A percentile compares a stretch with the other conserved stretches of the same genome.
Conservation (phyloP, 2,329 filamentous ascomycete species). For the Monosporascus sp. region DNA sequence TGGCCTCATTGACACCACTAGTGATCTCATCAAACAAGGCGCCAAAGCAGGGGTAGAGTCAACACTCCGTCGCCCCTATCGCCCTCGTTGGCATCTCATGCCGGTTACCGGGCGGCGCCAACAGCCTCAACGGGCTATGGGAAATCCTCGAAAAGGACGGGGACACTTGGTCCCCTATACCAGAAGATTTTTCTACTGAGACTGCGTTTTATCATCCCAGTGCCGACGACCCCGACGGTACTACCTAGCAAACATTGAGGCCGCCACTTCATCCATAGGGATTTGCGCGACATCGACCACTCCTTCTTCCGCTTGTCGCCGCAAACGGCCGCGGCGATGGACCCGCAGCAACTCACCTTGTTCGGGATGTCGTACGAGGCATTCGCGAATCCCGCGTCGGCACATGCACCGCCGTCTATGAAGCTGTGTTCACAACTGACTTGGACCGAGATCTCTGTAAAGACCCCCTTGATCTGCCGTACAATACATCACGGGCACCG, state of each 20-base stretch:
- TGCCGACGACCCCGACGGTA: slow-evolving; percentile 4
- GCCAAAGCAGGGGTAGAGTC: slow-evolving; percentile 18
- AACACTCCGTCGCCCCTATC: background rate
- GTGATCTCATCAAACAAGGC: slow-evolving; percentile 17
- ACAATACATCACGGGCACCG: slow-evolving; percentile 11
- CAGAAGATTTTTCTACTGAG: slow-evolving; percentile 4
- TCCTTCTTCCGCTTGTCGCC: slow-evolving; percentile 10
- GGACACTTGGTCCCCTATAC: slow-evolving; percentile 6
- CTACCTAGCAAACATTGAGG: slow-evolving; percentile 4
- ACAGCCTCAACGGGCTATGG: slow-evolving; percentile 6
- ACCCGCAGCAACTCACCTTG: slow-evolving; percentile 8
- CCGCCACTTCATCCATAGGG: slow-evolving; percentile 9
- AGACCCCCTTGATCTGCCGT: slow-evolving; percentile 12
- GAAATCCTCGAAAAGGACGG: slow-evolving; percentile 1
- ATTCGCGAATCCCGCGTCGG: slow-evolving; percentile 4
- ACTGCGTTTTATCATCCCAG: slow-evolving; percentile 8
- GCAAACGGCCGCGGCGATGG: too few species aligned
- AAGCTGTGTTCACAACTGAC: slow-evolving; percentile 6
- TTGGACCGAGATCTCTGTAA: slow-evolving; percentile 9
- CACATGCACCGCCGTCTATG: slow-evolving; percentile 5
- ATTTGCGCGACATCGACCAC: slow-evolving; percentile 8
- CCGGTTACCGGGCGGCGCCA: slow-evolving; percentile 8
- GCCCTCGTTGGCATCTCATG: slow-evolving; percentile 9
- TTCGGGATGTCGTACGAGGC: slow-evolving; percentile 10
- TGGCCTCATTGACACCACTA: slow-evolving; percentile 7